A percentile compares a stretch with the other conserved stretches of the same genome.
phyloP scores from a whole-genome alignment of 2,329 filamentous ascomycete species.

The Ustilaginoidea virens region DNA sequence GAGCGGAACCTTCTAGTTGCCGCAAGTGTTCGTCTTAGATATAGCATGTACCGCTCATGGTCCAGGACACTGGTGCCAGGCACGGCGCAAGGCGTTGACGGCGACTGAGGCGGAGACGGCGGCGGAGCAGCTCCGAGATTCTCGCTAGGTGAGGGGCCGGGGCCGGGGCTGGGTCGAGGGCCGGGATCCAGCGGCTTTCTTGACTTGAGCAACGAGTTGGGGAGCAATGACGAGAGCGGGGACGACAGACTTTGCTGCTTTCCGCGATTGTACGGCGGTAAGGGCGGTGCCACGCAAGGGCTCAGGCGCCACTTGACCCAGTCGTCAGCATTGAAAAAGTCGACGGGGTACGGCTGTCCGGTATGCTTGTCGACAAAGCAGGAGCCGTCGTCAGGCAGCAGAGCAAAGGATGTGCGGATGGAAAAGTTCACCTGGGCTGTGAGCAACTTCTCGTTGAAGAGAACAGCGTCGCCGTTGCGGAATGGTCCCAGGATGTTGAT shows the following conservation, averaged over 20 bases:
- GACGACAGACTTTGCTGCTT: slow-evolving; percentile 16
- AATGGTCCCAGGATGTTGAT: slow-evolving; percentile 85
- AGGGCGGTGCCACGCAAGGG: slow-evolving; percentile 55
- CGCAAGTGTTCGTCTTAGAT: slow-evolving; percentile 60
- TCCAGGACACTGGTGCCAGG: slow-evolving; percentile 8
- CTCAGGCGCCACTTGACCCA: slow-evolving; percentile 71
- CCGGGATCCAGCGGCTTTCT: slow-evolving; percentile 1
- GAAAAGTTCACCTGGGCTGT: slow-evolving; percentile 91
- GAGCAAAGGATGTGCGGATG: slow-evolving; percentile 68
- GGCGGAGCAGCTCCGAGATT: slow-evolving; percentile 7
- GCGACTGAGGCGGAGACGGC: slow-evolving; percentile 9
- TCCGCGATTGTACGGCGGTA: slow-evolving; percentile 38
- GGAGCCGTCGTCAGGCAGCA: slow-evolving; percentile 72
- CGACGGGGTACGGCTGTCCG: slow-evolving; percentile 62
- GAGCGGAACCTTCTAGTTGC: slow-evolving; percentile 61
- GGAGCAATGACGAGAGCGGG: slow-evolving; percentile 32
- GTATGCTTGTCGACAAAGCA: slow-evolving; percentile 79
- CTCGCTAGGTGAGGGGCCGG: too few relatives aligned
- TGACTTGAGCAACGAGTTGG: slow-evolving; percentile 20
- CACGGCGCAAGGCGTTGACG: slow-evolving; percentile 4
- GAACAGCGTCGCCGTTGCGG: slow-evolving; percentile 81
- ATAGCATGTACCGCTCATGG: slow-evolving; percentile 31
- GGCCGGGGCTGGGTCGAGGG: not conserved
- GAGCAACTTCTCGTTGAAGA: slow-evolving; percentile 76
- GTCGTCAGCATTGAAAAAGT: slow-evolving; percentile 66